These are phyloP conservation scores for Suillus sp. DNA, from an alignment of 768 basidiomycete genomes.

Conservation along the genomic window DNA sequence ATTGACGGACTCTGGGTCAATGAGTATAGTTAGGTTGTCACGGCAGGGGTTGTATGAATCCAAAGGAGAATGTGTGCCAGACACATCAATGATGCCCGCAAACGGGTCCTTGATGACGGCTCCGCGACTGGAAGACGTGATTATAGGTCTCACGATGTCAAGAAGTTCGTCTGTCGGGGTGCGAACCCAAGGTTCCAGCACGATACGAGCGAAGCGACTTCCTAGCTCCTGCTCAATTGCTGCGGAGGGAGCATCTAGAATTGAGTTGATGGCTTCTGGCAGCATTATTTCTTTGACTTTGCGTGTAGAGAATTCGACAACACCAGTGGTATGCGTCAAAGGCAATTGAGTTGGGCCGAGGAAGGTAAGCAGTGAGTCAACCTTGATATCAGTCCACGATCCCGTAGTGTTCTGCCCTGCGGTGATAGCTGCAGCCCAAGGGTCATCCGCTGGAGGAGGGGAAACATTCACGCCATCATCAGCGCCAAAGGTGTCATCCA, in stretches of 20 bases:
- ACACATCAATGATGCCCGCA: constrained; percentile 3
- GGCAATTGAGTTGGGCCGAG: constrained; percentile 61
- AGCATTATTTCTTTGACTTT: constrained; percentile 49
- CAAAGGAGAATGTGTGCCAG: constrained; percentile 30
- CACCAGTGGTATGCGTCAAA: constrained; percentile 57
- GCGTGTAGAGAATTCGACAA: constrained; percentile 66
- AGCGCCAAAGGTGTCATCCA: constrained; percentile 34
- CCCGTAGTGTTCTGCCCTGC: constrained; percentile 29
- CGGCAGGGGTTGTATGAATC: constrained; percentile 40
- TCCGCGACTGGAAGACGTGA: constrained; percentile 36
- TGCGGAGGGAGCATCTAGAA: not conserved
- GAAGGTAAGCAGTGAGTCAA: constrained; percentile 38
- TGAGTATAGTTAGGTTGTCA: constrained; percentile 33
- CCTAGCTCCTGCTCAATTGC: constrained; percentile 48
- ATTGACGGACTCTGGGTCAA: constrained; percentile 21
- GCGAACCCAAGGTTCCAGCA: constrained; percentile 54
- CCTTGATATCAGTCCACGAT: constrained; percentile 31
- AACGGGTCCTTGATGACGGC: constrained; percentile 17
- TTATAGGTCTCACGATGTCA: constrained; percentile 37
- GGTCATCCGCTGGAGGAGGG: constrained; percentile 22
- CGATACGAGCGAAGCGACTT: constrained; percentile 44
- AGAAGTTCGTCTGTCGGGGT: constrained; percentile 33
- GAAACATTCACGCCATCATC: constrained; percentile 20
- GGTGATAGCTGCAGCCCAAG: constrained; percentile 27
- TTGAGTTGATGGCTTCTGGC: constrained; percentile 30